Percentiles rank a stretch among this genome's conserved stretches.
Conservation (phyloP, 345 rosid species). For the Eucalyptus victrix region DNA sequence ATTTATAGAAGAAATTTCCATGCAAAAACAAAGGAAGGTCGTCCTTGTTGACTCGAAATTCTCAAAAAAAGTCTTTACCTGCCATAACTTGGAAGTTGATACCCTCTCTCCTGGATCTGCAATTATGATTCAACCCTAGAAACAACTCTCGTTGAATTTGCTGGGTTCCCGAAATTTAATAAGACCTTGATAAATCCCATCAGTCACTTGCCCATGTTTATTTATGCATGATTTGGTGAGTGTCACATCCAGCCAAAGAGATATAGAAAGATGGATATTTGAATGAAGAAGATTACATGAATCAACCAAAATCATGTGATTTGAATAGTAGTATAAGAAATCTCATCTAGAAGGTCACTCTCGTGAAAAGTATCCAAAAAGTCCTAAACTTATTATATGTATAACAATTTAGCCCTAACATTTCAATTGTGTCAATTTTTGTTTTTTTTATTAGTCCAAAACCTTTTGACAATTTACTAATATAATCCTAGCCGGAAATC, state of each 20-base stretch:
- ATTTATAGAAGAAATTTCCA: not conserved
- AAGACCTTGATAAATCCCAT: not conserved
- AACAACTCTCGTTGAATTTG: not conserved
- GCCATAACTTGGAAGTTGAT: not conserved
- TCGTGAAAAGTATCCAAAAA: not conserved
- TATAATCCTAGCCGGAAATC: rapidly evolving
- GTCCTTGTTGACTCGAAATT: not conserved
- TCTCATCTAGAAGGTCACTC: not conserved
- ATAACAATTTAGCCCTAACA: too few species aligned
- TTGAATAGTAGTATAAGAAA: not conserved
- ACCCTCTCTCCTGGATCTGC: not conserved
- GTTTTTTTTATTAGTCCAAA: too few species aligned
- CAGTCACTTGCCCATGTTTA: not conserved
- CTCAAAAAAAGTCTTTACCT: not conserved
- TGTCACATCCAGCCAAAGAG: not conserved
- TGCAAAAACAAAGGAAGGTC: not conserved
- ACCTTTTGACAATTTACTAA: not conserved
- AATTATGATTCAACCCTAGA: not conserved
- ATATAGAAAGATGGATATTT: not conserved
- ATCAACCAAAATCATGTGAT: not conserved
- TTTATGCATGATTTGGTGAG: not conserved
- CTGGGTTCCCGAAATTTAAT: not conserved
- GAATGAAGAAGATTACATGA: not conserved
- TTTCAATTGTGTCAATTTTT: too few species aligned
- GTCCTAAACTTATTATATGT: not conserved